phyloP scores from a whole-genome alignment of 2,329 filamentous ascomycete genomes.

The Nigrospora osmanthi region DNA sequence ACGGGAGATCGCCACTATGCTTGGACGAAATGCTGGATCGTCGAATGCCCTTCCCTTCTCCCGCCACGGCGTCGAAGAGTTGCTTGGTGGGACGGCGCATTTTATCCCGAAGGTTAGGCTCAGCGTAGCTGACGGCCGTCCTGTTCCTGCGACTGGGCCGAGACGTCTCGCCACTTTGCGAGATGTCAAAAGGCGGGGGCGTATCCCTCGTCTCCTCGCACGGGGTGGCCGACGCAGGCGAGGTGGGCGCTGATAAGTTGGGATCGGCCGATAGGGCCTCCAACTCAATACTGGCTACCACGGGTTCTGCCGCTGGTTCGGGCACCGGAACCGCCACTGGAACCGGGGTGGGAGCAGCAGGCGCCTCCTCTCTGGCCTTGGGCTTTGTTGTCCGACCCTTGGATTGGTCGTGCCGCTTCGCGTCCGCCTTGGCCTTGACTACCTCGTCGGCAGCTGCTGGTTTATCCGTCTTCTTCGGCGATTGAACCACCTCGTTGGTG shows the following conservation, averaged over 20 bases:
- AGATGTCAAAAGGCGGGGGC: constrained; percentile 52
- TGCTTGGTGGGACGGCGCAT: constrained; percentile 77
- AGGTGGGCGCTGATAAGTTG: constrained; percentile 36
- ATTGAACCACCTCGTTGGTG: constrained; percentile 50
- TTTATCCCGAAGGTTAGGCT: constrained; percentile 74
- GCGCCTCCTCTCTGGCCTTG: constrained; percentile 12
- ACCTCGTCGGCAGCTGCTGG: constrained; percentile 24
- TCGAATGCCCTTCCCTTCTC: constrained; percentile 47
- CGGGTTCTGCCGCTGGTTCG: constrained; percentile 6
- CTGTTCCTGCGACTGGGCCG: constrained; percentile 61
- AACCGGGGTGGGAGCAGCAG: constrained; percentile 3
- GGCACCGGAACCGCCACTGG: constrained; percentile 20
- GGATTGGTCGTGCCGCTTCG: constrained; percentile 10
- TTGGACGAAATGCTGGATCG: constrained; percentile 27
- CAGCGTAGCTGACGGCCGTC: constrained; percentile 68
- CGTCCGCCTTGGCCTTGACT: constrained; percentile 29
- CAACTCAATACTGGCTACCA: constrained; percentile 13
- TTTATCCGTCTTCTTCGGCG: constrained; percentile 45
- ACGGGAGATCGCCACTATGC: constrained; percentile 17
- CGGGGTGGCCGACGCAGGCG: constrained; percentile 32
- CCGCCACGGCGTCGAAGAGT: constrained; percentile 64
- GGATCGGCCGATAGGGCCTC: constrained; percentile 28
- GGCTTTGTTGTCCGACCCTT: constrained; percentile 8
- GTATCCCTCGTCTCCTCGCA: constrained; percentile 38
- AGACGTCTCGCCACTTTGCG: constrained; percentile 45